Base-by-base conservation (phyloP, 441 rosid genomes). In the Biscutella laevigata region DNA sequence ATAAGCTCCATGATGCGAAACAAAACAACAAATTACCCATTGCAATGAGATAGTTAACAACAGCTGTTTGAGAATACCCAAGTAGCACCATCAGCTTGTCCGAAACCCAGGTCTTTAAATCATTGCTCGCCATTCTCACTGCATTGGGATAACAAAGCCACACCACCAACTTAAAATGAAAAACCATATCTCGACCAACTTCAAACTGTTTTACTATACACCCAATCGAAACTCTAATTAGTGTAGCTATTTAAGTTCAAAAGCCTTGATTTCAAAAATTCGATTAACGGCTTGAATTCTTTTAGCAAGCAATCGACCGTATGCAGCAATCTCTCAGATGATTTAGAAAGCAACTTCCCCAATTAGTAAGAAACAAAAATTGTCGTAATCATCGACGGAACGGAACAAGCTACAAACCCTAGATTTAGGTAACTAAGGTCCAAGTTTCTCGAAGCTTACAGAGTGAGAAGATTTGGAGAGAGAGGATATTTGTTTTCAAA, bases 81-180 rank as follows among this genome's bases (percentile, higher is more conserved):
- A 88, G 71, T 20, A 92, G 43, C 11, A 81, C 64, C 61, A 88
- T 82, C 63, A 92, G 63, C 70, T 72, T 84, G 39, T 92, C 96
- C 2, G 96, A 92, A 7, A 92, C 81, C 95, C 94, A 92, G 2
- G 72, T 74, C 75, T 77, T 85, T 52, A 92, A 69, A 64, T 67
- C 56, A 55, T 50, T 64, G 42, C 69, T 69, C 53, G 61, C 88
- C 97, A 86, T 89, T 48, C 56, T 56, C 47, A 44, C 80, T 79
- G 70, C 61, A 57, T 14, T 30, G n/a, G 0, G 9, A 53, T 34
- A 44, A 38, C 38, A 15, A 40, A 57, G 2, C 48, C 45, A 45
- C 14, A 46, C 5, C 39, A 37, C 12, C 6, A 34, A 22, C 14
- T 10, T 26, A 1, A 47, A 30, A 38, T 47, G 34, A 10, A 38